Evolutionary conservation across 495 filamentous ascomycete species (phyloP), one percentile per base, ranked within the genome.

Genomic region (Talaromyces ruber): DNA sequence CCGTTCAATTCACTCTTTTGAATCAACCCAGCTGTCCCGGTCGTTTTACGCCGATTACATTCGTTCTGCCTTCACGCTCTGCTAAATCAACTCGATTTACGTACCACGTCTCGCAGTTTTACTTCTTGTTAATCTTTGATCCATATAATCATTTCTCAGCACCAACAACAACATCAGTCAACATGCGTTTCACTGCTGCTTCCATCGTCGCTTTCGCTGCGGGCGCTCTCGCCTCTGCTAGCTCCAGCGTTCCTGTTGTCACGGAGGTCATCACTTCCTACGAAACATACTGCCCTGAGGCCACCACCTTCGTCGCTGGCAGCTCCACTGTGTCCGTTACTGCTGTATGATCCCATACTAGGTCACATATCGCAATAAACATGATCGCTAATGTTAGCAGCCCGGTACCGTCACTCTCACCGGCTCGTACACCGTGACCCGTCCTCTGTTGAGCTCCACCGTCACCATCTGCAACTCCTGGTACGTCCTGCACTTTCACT

Each of bases 111-210:
- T n/a, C n/a, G 6, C n/a, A n/a, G 11, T 21, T 47, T 11, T 47
- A 21, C 43, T 47, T 21, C 43, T 47, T 47, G 43, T 47, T 47
- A 47, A 47, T 47, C 43, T 47, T 47, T 47, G 64, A 64, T 59
- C 64, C 62, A 67, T 62, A 66, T 56, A 29, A 25, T 63, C 59
- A 22, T 51, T 45, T 63, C 53, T 52, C 26, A 47, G 12, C 45
- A n/a, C n/a, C n/a, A 16, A 21, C 22, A 16, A 61, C 43, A 55
- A 55, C 30, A 16, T 47, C 67, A 64, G 68, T 84, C 88, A 93
- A 88, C 74, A 96, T 96, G 92, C 90, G 90, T 88, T 91, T 89
- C 88, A 81, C 88, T 73, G 70, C 82, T 73, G 79, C 84, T 74
- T 79, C 86, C 70, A 77, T 83, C 74, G 84, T 83, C 74, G 83